phyloP scores from a whole-genome alignment of 352 stramenopile species.

The Globisporangium sylvaticum region DNA sequence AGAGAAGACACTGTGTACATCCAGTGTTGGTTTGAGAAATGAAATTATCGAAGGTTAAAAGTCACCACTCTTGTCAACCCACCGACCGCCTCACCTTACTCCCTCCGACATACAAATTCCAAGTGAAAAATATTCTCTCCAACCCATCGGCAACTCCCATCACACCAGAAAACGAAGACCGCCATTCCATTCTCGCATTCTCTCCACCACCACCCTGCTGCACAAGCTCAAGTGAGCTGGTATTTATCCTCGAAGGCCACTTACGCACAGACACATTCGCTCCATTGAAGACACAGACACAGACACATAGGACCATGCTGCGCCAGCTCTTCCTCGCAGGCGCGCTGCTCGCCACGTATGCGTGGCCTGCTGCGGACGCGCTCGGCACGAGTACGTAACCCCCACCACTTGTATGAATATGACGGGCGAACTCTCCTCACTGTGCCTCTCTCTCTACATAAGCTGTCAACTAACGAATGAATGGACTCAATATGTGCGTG shows the following conservation, averaged over 20 bases:
- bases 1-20: background rate
- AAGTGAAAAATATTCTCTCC: background rate
- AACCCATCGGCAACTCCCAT: background rate
- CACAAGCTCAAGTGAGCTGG: background rate
- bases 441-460: background rate
- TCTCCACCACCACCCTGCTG: background rate
- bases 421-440: too few relatives aligned
- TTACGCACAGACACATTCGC: background rate
- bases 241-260: background rate
- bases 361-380: slow-evolving; percentile 10
- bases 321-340: background rate
- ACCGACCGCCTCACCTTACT: background rate
- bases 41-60: background rate
- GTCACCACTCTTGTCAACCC: background rate
- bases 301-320: background rate
- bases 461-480: background rate
- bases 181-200: background rate
- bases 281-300: background rate
- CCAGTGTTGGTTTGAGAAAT: background rate
- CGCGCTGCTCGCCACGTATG: slow-evolving; percentile 14
- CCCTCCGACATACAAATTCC: background rate
- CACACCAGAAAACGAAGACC: background rate
- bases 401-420: background rate
- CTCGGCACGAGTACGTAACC: slow-evolving; percentile 45
- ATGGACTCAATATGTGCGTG: background rate